A percentile compares a stretch with the other conserved stretches of the same genome.
Evolutionary conservation across 2,329 filamentous ascomycete species (phyloP).

Genomic region (Meredithiella fracta): DNA sequence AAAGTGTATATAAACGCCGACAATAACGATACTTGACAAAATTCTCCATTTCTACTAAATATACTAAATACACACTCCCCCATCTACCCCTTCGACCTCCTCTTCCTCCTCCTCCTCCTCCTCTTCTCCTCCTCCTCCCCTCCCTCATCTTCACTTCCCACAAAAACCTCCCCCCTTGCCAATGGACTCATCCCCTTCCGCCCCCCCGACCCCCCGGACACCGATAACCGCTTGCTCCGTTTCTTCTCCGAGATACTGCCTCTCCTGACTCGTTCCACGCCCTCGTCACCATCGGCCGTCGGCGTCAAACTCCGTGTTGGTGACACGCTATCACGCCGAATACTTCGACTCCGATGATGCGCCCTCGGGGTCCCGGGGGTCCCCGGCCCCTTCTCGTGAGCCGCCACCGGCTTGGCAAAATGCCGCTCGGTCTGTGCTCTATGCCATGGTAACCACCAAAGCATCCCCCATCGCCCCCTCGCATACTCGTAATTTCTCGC

Average conservation of each 20-base stretch:
- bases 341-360: conserved; percentile 30
- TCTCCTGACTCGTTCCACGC: conserved; percentile 13
- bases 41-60: neutral
- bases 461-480: conserved; percentile 51
- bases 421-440: conserved; percentile 21
- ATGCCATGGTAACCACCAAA: conserved; percentile 74
- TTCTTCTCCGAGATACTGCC: conserved; percentile 11
- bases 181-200: conserved; percentile 8
- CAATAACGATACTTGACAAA: too few relatives aligned
- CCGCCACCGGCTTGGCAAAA: conserved; percentile 13
- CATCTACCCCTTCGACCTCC: neutral
- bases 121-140: neutral
- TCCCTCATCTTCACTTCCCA: neutral
- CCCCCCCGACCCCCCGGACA: conserved; percentile 8
- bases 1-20: neutral
- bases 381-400: neutral
- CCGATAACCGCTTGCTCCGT: conserved; percentile 11
- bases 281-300: conserved; percentile 26
- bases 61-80: neutral
- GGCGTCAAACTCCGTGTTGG: conserved; percentile 36
- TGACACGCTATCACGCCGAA: conserved; percentile 35
- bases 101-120: conserved; percentile 5
- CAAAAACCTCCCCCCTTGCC: conserved; percentile 7
- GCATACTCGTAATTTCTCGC: conserved; percentile 51
- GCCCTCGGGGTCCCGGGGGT: neutral